Base-by-base conservation (phyloP, 805 yeast genomes). In the Lipomyces chichibuensis region DNA sequence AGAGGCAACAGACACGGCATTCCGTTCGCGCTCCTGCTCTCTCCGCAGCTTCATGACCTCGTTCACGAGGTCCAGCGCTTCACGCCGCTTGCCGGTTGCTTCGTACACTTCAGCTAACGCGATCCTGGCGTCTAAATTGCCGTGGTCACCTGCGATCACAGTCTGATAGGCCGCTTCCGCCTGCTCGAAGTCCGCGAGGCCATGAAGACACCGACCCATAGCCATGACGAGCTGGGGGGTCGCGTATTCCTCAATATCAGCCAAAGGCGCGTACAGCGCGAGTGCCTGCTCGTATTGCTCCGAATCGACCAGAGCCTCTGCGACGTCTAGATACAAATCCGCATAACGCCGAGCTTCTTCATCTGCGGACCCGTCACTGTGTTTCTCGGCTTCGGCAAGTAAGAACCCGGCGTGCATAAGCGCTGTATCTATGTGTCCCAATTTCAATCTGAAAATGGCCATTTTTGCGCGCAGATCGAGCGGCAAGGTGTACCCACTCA, bases 391-490 rank as follows among this genome's bases (percentile, higher is more conserved):
- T 20, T 56, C 65, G 6, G 57, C 57, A 3, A 62, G 57, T 3
- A 70, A 23, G 35, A 66, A 60, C 14, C 56, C 39, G 72, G 90
- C 89, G 75, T 94, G 98, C 8, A 77, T 78, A 65, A 88, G 74
- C 0, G 97, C 97, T 72, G 93, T 97, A 0, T 83, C 84, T 33
- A 82, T 80, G 56, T 88, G 82, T 62, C 86, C 87, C 49, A 86
- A 78, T 64, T 87, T 86, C 39, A 95, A 78, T 66, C 99, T 83
- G 59, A 91, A 82, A 11, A 87, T 77, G 0, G 97, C 96, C 29
- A 95, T 76, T 76, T 95, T 91, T 37, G 87, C 88, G 63, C 98
- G 79, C 32, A 95, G 90, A 79, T 94, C 98, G 58, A 93, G 87
- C 1, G 98, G 98, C 25, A 95, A 77, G 8, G 82, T 77, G 71